Conservation (phyloP, 1,284 basidiomycete genomes). For the Stereum hirsutum region DNA sequence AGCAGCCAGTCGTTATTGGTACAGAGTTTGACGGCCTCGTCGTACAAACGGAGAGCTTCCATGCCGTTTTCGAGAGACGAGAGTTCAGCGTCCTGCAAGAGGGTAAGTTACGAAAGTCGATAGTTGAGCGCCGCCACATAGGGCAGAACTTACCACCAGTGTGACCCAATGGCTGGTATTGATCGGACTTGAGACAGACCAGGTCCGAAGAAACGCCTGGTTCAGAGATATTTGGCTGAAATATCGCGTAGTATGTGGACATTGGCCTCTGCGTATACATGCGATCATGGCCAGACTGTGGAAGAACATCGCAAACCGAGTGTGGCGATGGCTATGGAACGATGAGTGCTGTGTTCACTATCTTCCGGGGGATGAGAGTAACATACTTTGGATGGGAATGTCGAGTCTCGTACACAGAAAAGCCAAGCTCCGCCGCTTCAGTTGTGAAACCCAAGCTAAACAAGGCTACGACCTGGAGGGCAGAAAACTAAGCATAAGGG, state of each 20-base stretch:
- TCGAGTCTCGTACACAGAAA: conserved; percentile 46
- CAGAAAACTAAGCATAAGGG: neutral
- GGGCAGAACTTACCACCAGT: conserved; percentile 39
- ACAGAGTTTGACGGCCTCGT: conserved; percentile 54
- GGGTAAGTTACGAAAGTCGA: neutral
- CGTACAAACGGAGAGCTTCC: conserved; percentile 56
- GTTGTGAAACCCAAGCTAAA: conserved; percentile 49
- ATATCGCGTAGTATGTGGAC: conserved; percentile 1
- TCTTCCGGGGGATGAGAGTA: neutral
- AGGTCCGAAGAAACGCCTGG: too few species aligned
- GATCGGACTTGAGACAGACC: conserved; percentile 58
- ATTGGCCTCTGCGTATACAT: conserved; percentile 35
- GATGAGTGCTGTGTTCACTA: conserved; percentile 1
- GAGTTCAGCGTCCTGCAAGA: conserved; percentile 53
- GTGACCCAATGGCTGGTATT: conserved; percentile 60
- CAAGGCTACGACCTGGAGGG: conserved; percentile 42
- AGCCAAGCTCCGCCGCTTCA: conserved; percentile 54
- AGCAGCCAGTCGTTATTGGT: conserved; percentile 58
- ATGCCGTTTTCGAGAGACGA: conserved; percentile 45
- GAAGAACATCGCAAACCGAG: conserved; percentile 58
- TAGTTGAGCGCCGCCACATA: too few species aligned
- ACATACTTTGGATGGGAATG: conserved; percentile 53
- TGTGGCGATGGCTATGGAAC: conserved; percentile 46
- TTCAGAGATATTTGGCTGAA: too few species aligned
- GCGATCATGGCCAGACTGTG: conserved; percentile 55